These are phyloP conservation scores for Kluyveromyces lactis DNA, from an alignment of 805 yeast genomes.

Conservation along the genomic window DNA sequence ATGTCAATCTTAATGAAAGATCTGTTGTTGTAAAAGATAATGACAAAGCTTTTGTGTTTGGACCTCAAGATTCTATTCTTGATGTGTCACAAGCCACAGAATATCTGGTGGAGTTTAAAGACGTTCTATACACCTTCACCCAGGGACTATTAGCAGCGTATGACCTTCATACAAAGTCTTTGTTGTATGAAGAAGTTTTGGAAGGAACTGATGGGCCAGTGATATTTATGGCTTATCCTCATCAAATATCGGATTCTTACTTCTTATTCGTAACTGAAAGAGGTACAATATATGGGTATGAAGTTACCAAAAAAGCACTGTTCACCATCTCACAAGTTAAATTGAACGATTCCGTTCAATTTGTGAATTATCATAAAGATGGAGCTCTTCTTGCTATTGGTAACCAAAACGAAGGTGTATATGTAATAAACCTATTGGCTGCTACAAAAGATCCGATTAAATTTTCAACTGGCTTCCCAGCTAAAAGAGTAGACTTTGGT, in stretches of 20 bases:
- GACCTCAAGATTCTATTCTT: not conserved
- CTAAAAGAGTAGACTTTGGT: conserved; percentile 18
- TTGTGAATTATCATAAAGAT: conserved; percentile 27
- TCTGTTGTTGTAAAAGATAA: not conserved
- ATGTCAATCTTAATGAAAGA: not conserved
- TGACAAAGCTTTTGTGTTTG: not conserved
- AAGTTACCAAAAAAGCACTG: conserved; percentile 1
- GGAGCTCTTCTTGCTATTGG: conserved; percentile 29
- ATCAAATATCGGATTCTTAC: conserved; percentile 10
- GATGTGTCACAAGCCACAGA: not conserved
- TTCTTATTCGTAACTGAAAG: conserved; percentile 11
- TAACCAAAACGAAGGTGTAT: conserved; percentile 5
- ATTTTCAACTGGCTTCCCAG: conserved; percentile 7
- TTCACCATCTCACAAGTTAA: not conserved
- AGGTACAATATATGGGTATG: conserved; percentile 8
- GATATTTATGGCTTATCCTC: conserved; percentile 11
- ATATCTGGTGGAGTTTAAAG: not conserved
- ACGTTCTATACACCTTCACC: not conserved
- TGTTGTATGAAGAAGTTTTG: not conserved
- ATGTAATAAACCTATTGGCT: conserved; percentile 11
- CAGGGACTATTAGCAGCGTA: not conserved
- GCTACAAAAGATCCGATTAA: conserved; percentile 10
- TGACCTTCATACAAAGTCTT: not conserved
- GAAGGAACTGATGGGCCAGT: not conserved
- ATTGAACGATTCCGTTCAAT: not conserved